A percentile compares a stretch with the other conserved stretches of the same genome.
phyloP scores from a whole-genome alignment of 2,329 filamentous ascomycete genomes.

The Diaporthe aspalathi region DNA sequence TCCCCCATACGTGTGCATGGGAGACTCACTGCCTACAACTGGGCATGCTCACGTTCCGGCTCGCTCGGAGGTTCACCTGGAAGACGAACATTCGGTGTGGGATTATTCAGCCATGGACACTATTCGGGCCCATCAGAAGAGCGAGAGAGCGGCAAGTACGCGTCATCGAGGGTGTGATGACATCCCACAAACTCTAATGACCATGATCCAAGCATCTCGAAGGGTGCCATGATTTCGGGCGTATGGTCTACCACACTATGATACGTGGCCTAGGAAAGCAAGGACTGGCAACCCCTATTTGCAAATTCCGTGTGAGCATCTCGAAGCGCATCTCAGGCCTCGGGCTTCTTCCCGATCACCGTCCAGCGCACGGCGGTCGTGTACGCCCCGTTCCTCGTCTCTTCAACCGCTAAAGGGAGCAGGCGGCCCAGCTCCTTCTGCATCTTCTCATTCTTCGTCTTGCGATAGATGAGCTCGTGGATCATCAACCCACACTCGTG shows the following conservation, averaged over 20 bases:
- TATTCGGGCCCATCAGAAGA: too few relatives aligned
- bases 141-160: background rate
- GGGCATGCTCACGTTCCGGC: background rate
- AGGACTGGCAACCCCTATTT: too few relatives aligned
- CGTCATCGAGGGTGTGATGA: too few relatives aligned
- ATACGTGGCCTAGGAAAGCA: background rate
- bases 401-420: conserved; percentile 38
- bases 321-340: background rate
- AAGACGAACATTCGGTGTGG: too few relatives aligned
- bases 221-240: background rate
- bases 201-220: too few relatives aligned
- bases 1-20: too few relatives aligned
- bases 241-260: background rate
- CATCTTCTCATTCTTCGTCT: conserved; percentile 41
- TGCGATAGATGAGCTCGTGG: conserved; percentile 43
- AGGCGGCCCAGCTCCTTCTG: conserved; percentile 38
- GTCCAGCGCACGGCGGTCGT: conserved; percentile 31
- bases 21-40: background rate
- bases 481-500: conserved; percentile 40
- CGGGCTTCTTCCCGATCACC: conserved; percentile 37
- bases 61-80: background rate
- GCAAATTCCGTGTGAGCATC: background rate
- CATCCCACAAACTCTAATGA: background rate
- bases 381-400: conserved; percentile 39
- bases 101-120: background rate